Evolutionary conservation across 1,284 basidiomycete species (phyloP), one percentile per base, ranked within the genome.

Genomic region (Moesziomyces globuligerus): DNA sequence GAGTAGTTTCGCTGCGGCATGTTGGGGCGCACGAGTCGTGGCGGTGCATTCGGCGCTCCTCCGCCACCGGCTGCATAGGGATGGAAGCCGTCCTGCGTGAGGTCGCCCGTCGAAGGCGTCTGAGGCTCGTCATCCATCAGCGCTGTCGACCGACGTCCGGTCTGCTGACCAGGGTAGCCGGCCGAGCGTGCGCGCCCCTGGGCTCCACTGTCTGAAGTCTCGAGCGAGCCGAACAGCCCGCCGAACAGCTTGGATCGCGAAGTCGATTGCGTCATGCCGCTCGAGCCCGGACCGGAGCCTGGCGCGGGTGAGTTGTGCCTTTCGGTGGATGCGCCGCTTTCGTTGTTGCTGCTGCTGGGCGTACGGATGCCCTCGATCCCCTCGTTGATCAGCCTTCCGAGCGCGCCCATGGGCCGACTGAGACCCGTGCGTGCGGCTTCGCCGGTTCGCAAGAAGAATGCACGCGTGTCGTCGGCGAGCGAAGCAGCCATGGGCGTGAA

Each of bases 361-460:
- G 71, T 74, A 18, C 77, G 57, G 44, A 75, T 71, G 20, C 75
- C 74, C 29, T 82, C 80, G 40, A 81, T 65, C 1, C 79, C 74
- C 34, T 82, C 79, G 48, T 72, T 71, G 52, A 81, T 68, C 18
- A 82, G 66, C 50, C 72, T 67, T 28, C 78, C 76, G 3, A 81
- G 65, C n/a, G 75, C 76, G 3, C 73, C 75, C 60, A 81, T 78
- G 6, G 79, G 78, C 28, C 66, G 60, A 26, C 74, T 72, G 2
- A 80, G 38, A 20, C 80, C 78, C 0, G 62, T 62, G 11, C 78
- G 69, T 9, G 80, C 80, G 9, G 79, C 80, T 48, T 82, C 81
- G 18, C 81, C 75, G 17, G 81, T 82, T 18, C 81, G 72, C 40
- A 76, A 65, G 49, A 82, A 69, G 53, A 82, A 82, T 8, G 74